Evolutionary conservation across 345 rosid species (phyloP).

Genomic region (sweet orange (Citrus sinensis)): DNA sequence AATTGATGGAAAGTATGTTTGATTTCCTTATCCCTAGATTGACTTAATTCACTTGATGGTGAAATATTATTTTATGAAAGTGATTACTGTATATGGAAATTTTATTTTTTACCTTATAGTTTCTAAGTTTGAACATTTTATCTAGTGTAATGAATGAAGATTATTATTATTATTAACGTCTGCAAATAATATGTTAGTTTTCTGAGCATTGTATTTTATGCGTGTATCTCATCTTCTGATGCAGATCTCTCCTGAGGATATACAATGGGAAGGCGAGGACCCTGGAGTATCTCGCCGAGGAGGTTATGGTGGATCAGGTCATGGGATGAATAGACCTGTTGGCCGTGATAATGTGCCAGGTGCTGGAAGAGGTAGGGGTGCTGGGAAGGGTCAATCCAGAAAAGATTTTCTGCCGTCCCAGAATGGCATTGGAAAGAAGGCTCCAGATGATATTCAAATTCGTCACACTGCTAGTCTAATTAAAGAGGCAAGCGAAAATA

Average conservation of each 20-base stretch:
- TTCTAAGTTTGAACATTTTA: background rate
- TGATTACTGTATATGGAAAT: background rate
- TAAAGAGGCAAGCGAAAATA: conserved; percentile 53
- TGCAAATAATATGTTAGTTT: background rate
- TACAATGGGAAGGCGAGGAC: conserved; percentile 70
- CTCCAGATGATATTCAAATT: conserved; percentile 56
- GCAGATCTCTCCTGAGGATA: conserved; percentile 82
- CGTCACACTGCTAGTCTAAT: conserved; percentile 67
- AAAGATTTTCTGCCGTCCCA: conserved; percentile 63
- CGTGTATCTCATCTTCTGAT: background rate
- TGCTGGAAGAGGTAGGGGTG: conserved; percentile 57
- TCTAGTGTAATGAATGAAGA: background rate
- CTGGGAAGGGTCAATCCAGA: conserved; percentile 53
- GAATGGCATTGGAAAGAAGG: conserved; percentile 75
- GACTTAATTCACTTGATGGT: background rate
- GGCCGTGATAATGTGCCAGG: conserved; percentile 47
- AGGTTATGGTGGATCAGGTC: conserved; percentile 40
- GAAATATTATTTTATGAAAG: background rate
- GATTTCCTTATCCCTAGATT: background rate
- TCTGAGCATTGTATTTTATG: background rate
- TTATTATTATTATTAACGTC: background rate
- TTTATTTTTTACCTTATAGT: background rate
- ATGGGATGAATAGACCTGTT: conserved; percentile 46
- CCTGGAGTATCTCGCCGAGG: conserved; percentile 54
- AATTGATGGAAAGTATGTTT: background rate